phyloP scores from a whole-genome alignment of 139 green algal species.

The Coelastrella sp. region DNA sequence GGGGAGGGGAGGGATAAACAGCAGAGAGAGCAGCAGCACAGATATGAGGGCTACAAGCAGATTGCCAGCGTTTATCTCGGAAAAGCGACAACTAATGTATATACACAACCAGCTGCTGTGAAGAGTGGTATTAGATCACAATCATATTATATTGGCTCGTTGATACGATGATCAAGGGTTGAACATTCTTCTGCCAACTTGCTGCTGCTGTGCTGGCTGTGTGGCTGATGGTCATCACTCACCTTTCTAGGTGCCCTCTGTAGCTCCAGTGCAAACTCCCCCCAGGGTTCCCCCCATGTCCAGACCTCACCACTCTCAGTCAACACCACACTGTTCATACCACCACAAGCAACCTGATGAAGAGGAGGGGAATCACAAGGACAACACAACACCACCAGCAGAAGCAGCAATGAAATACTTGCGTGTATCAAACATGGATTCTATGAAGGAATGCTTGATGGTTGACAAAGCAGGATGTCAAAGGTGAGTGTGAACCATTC shows the following conservation, averaged over 20 bases:
- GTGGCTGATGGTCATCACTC: neutral
- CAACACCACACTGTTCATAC: conserved; percentile 93
- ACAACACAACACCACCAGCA: conserved; percentile 52
- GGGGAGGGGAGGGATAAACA: neutral
- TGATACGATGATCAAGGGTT: no score
- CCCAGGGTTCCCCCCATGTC: conserved; percentile 87
- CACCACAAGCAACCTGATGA: conserved; percentile 85
- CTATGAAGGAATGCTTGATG: no score
- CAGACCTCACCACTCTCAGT: conserved; percentile 82
- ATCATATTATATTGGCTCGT: no score
- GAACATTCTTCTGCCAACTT: no score
- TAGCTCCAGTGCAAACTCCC: conserved; percentile 80
- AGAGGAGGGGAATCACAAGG: neutral
- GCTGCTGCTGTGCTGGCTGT: neutral
- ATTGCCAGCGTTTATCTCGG: no score
- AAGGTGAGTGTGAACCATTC: no score
- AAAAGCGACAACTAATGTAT: no score
- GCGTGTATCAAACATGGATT: no score
- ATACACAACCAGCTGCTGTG: no score
- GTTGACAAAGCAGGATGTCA: no score
- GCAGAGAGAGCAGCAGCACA: neutral
- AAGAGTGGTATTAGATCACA: no score
- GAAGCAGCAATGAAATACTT: conserved; percentile 83
- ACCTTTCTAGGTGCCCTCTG: conserved; percentile 56
- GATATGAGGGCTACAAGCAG: no score